Evolutionary conservation across 2,329 filamentous ascomycete species (phyloP), one percentile per base, ranked within the genome.

Genomic region (Trichophyton equinum): DNA sequence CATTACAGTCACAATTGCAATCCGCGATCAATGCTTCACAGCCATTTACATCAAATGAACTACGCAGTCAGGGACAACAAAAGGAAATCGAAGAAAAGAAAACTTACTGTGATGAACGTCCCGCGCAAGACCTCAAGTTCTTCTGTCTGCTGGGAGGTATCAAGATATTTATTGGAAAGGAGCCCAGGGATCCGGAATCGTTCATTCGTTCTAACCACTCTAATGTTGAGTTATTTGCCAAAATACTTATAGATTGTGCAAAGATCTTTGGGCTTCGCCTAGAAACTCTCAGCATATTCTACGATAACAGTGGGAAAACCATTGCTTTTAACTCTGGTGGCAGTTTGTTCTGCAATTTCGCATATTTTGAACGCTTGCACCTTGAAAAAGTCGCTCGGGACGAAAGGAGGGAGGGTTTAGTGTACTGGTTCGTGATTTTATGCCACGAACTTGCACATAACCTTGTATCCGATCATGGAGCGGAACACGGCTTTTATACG

Each of bases 391-490:
- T 84, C 56, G 69, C 72, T 20, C 65, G 69, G 22, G 70, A 66
- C 63, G 66, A 65, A 57, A 84, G 78, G 70, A 79, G 83, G 3
- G 87, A 94, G 63, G 89, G 89, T 2, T 78, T 84, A 61, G 82
- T 87, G 0, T 95, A 91, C 79, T 97, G 92, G 92, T 96, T 88
- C 83, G 88, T 96, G 65, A 91, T 94, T n/a, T 73, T 96, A 63
- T 95, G 91, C 64, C 94, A 99, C 72, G 95, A 99, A 76, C 76
- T 99, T 72, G 91, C 94, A 62, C 94, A 99, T 75, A 99, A 99
- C 71, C 76, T 99, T 60, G 89, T 96, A 7, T 75, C 77, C 42
- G 81, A 84, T 64, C 92, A 97, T 73, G 87, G 86, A 68, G 79
- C 87, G 15, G 82, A 87, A 60, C 90, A 95, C 73, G 88, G 85